Evolutionary conservation across 345 rosid genomes (phyloP).

Genomic region (Sisymbrium altissimum): DNA sequence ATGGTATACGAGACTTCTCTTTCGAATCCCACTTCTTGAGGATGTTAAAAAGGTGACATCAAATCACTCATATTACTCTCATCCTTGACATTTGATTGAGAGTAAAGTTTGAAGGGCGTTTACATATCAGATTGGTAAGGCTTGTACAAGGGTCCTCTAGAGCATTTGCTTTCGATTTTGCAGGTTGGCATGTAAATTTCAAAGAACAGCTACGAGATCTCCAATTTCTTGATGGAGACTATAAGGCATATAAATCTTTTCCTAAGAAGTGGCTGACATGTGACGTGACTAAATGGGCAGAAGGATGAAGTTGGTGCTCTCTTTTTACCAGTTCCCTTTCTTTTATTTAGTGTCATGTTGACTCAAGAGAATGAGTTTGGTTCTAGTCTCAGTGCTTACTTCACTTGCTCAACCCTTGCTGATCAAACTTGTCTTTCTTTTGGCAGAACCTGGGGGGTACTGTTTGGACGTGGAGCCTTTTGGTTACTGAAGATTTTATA

Average conservation of each 20-base stretch:
- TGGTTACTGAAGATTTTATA: slow-evolving; percentile 15
- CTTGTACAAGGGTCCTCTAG: slow-evolving; percentile 10
- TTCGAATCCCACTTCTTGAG: slow-evolving; percentile 22
- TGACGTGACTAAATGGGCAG: neutral
- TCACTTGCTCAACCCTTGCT: neutral
- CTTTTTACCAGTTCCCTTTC: neutral
- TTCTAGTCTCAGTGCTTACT: neutral
- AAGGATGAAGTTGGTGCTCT: slow-evolving; percentile 23
- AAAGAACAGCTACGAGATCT: slow-evolving; percentile 12
- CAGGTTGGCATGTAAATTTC: slow-evolving; percentile 27
- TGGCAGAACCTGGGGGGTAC: slow-evolving; percentile 11
- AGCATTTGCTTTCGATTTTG: slow-evolving; percentile 24
- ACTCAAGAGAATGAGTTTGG: neutral
- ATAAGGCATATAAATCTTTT: neutral
- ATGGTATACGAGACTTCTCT: slow-evolving; percentile 36
- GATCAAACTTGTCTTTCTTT: neutral
- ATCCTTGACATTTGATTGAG: neutral
- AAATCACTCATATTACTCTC: slow-evolving; percentile 5
- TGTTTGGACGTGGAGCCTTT: slow-evolving; percentile 10
- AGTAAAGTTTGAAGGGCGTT: slow-evolving; percentile 4
- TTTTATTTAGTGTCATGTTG: neutral
- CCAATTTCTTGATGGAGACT: slow-evolving; percentile 14
- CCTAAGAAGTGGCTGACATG: neutral
- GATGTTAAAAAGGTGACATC: slow-evolving; percentile 24
- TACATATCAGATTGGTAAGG: slow-evolving; percentile 16